Conservation (phyloP, 2,329 filamentous ascomycete species). For the Alternaria gansuensis region DNA sequence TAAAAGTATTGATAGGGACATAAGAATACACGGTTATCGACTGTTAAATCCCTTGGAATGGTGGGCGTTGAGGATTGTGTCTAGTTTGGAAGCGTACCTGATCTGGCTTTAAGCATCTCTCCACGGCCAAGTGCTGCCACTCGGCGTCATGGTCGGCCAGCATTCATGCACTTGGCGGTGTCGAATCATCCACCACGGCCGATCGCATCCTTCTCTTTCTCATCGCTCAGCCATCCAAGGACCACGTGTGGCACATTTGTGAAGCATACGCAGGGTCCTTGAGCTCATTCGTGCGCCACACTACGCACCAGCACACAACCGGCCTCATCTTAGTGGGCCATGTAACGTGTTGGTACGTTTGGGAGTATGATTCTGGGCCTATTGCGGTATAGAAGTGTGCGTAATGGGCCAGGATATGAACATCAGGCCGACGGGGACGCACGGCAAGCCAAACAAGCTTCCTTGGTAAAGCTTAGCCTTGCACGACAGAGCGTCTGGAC, state of each 20-base stretch:
- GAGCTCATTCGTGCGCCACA: conserved; percentile 22
- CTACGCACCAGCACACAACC: conserved; percentile 25
- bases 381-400: conserved; percentile 37
- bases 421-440: conserved; percentile 11
- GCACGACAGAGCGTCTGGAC: neutral
- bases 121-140: conserved; percentile 6
- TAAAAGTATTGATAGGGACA: conserved; percentile 27
- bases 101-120: conserved; percentile 28
- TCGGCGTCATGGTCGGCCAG: conserved; percentile 25
- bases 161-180: conserved; percentile 8
- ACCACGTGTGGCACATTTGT: conserved; percentile 35
- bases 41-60: too few species aligned
- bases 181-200: conserved; percentile 20
- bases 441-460: conserved; percentile 32
- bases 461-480: conserved; percentile 45
- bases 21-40: neutral
- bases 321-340: conserved; percentile 28
- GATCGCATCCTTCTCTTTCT: conserved; percentile 36
- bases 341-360: conserved; percentile 10
- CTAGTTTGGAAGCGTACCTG: conserved; percentile 1
- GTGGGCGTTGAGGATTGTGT: neutral
- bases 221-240: conserved; percentile 33
- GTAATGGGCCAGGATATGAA: conserved; percentile 31
- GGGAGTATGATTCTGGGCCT: conserved; percentile 23
- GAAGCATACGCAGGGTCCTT: conserved; percentile 16